These are phyloP conservation scores for Rhizopogon vinicolor DNA, from an alignment of 768 basidiomycete genomes.

Conservation along the genomic window DNA sequence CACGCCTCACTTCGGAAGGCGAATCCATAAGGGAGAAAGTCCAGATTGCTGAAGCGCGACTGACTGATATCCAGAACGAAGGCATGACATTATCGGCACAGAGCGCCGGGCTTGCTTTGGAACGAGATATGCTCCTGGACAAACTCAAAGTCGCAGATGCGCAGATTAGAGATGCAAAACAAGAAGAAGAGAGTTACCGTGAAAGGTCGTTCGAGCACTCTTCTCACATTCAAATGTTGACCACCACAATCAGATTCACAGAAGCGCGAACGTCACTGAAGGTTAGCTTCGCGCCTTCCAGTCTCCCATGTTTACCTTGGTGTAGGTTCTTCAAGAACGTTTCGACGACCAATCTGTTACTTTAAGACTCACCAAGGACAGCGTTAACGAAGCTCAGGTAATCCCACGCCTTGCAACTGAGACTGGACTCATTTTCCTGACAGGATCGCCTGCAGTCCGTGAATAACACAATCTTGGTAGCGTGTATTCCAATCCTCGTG, in stretches of 20 bases:
- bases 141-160: constrained; percentile 15
- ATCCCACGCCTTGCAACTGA: not conserved
- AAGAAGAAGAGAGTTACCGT: constrained; percentile 16
- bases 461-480: constrained; percentile 16
- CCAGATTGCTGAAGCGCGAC: constrained; percentile 9
- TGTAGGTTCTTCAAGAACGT: constrained; percentile 50
- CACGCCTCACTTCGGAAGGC: constrained; percentile 20
- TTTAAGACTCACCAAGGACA: constrained; percentile 50
- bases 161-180: constrained; percentile 8
- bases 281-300: constrained; percentile 7
- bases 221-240: not conserved
- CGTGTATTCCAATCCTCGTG: not conserved
- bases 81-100: constrained; percentile 16
- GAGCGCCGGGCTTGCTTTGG: constrained; percentile 10
- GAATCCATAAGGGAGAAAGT: constrained; percentile 16
- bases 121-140: constrained; percentile 15
- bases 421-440: not conserved
- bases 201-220: constrained; percentile 17
- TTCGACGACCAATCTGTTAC: constrained; percentile 55
- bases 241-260: constrained; percentile 9
- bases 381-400: constrained; percentile 48
- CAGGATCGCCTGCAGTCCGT: constrained; percentile 20
- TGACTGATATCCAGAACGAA: constrained; percentile 12
- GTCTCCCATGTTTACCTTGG: not conserved
- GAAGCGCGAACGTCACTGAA: constrained; percentile 19